Base-by-base conservation (phyloP, 768 basidiomycete species). In the Jaapia argillacea region DNA sequence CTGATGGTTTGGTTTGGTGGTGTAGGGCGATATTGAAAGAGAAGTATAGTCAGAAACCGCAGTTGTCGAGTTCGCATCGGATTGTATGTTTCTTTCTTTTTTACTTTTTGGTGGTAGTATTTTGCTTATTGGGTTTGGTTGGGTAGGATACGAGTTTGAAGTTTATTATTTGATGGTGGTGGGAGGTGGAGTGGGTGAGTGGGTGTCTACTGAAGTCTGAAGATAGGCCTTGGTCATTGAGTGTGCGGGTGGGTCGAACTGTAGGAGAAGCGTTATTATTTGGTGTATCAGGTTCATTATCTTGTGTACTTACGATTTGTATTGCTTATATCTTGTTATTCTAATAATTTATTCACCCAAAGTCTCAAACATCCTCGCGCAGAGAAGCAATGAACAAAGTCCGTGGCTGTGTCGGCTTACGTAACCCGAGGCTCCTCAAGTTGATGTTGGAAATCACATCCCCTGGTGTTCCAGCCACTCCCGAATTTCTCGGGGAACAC, bases 31-130 rank as follows among this genome's bases (percentile, higher is more conserved):
- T 85, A 46, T 56, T 85, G 21, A 62, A 70, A 40, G 72, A 74
- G 18, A 65, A 73, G 46, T 87, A 72, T 55, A 74, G 70, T 51
- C 83, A 87, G 68, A 81, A 72, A 48, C 79, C 81, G 3, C 85
- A 85, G 56, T 55, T 87, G 10, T 80, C 81, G 5, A 82, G 79
- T 48, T 83, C 84, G 5, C 83, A 86, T 52, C 72, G 64, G 12
- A 79, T 85, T 42, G 83, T 73, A 40, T 49, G 67, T 60, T 28
- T 27, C 25, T 23, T 5, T 26, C 6, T 3, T 6, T 39, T 16
- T 18, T 42, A 31, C 26, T 1, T 37, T 13, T 20, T 25, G 12
- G 27, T 27, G 37, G 24, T 4, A 3, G 22, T 6, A 16, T 36
- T 4, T 1, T 24, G 4, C 36, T 37, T 18, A 39, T 23, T 20